Evolutionary conservation across 306 rosid genomes (phyloP), one percentile per base, ranked within the genome.

Genomic region (Dalbergia cochinchinensis): DNA sequence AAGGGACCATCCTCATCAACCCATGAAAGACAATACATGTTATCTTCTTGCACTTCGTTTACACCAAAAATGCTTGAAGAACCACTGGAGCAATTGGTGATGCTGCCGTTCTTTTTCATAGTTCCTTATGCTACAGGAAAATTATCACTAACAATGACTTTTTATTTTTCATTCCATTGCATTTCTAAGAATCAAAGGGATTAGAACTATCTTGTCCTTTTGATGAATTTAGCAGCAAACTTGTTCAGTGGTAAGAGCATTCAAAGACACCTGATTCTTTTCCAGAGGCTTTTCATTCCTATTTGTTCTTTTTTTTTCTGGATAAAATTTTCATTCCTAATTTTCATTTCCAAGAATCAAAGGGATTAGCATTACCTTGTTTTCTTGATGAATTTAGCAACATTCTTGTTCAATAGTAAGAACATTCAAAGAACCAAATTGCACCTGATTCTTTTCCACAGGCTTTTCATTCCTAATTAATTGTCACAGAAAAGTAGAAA

Each of bases 381-480:
- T 76, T 82, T 73, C 84, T 80, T 42, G 82, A 50, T 48, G 87
- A 73, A 42, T 59, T 82, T 20, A 20, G 22, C 22, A 20, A 69
- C 65, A 66, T 74, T 74, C 77, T 87, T 31, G 87, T 61, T 78
- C 81, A 60, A 71, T 86, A 63, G 74, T 22, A 12, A 61, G 85
- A 80, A 85, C 84, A 78, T 84, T 80, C 69, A 91, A 57, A 71
- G 93, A 91, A 71, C 97, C 98, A 72, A 91, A 91, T 81, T 86
- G 96, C 74, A 91, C 81, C 35, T 82, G 83, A 18, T 84, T 85
- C 86, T 90, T 87, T 71, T 84, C 86, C 47, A 75, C 85, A 6
- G 87, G 69, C 80, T 84, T 91, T 74, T 83, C 87, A 47, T 64
- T 70, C 47, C 61, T 78, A 74, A 76, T 67, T 78, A 74, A 76